Base-by-base conservation (phyloP, 345 rosid species). In the Adansonia digitata region DNA sequence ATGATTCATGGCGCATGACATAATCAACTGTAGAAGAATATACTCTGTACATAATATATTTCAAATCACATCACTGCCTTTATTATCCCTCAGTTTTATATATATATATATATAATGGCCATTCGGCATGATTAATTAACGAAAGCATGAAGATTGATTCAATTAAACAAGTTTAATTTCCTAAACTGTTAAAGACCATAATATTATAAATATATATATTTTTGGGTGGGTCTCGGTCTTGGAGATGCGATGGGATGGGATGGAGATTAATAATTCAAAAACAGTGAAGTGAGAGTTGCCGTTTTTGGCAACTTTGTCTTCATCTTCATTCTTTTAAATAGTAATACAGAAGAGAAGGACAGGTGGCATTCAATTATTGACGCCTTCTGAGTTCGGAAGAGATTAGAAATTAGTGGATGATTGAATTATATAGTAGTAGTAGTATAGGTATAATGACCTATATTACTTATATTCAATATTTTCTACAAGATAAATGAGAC, bases 321-420 rank as follows among this genome's bases (percentile, higher is more conserved):
- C 66, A 45, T 49, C 74, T 52, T 43, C 51, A 55, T 73, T 75
- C 20, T 29, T 72, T 27, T 7, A 7, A 60, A 31, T 24, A 17
- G 0, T 27, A 9, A 45, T 14, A 51, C 48, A 14, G 18, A 73
- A 53, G 17, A 53, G 14, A 42, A 68, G 45, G 82, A 56, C 81
- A 46, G 42, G 29, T 20, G 81, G 69, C 74, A 2, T 62, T 67
- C 61, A 61, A 80, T 75, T 76, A 74, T 79, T 85, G 83, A 77
- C 20, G 71, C 2, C 56, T 48, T 8, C 62, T 73, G 72, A 78
- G 74, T 63, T 42, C 65, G 72, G 61, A 27, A 35, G 9, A 67
- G 72, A 22, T 3, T 39, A 9, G 27, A 60, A 77, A 80, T 84
- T 56, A 80, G 78, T 80, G 74, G 60, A 43, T 8, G 17, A 73